phyloP scores from a whole-genome alignment of 371 early-diverging fungal genomes.

The Mucor mucedo region DNA sequence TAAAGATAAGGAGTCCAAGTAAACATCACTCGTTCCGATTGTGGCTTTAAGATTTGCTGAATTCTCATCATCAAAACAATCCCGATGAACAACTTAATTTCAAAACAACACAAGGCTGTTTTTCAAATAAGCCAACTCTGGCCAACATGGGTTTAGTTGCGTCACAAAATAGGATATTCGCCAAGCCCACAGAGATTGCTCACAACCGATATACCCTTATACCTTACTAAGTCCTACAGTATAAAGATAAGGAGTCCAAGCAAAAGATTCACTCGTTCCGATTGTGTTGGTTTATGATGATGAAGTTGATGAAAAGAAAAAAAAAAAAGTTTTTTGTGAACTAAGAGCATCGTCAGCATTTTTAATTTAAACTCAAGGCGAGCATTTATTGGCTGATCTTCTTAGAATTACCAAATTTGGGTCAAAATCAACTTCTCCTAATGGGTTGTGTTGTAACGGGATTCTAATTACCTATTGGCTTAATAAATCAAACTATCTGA shows the following conservation, averaged over 20 bases:
- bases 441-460: no score
- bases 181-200: slow-evolving; percentile 14
- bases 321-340: neutral
- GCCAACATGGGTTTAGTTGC: slow-evolving; percentile 9
- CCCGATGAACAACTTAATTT: slow-evolving; percentile 10
- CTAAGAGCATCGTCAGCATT: slow-evolving; percentile 1
- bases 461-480: no score
- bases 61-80: slow-evolving; percentile 7
- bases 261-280: slow-evolving; percentile 3
- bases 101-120: slow-evolving; percentile 8
- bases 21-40: slow-evolving; percentile 1
- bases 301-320: slow-evolving; percentile 2
- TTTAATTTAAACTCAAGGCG: no score
- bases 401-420: no score
- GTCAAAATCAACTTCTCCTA: no score
- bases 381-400: no score
- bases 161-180: slow-evolving; percentile 8
- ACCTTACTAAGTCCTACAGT: slow-evolving; percentile 12
- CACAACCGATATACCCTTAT: slow-evolving; percentile 11
- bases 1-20: slow-evolving; percentile 4
- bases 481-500: no score
- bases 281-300: slow-evolving; percentile 10
- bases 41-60: slow-evolving; percentile 9
- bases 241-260: slow-evolving; percentile 5
- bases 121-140: slow-evolving; percentile 11